phyloP scores from a whole-genome alignment of 2,329 filamentous ascomycete genomes.

The Neophaeococcomyces mojaviensis region DNA sequence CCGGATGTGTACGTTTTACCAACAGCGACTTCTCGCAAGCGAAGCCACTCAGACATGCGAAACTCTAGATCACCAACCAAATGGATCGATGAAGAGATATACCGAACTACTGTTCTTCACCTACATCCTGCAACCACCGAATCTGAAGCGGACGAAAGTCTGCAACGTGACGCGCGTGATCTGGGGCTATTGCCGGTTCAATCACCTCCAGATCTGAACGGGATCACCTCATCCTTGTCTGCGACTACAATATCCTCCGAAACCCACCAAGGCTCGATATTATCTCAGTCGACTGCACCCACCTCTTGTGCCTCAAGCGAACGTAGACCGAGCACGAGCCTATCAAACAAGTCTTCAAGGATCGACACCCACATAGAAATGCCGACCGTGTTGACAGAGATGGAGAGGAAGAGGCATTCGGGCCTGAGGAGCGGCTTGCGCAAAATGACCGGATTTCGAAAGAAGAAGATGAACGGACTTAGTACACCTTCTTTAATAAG shows the following conservation, averaged over 20 bases:
- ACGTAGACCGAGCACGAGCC: conserved; percentile 13
- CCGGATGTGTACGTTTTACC: conserved; percentile 9
- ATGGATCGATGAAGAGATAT: conserved; percentile 31
- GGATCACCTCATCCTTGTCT: conserved; percentile 26
- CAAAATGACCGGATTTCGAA: conserved; percentile 20
- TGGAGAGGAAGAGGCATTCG: conserved; percentile 17
- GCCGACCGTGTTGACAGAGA: conserved; percentile 9
- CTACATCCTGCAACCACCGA: conserved; percentile 31
- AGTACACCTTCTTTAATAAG: conserved; percentile 14
- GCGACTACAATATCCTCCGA: conserved; percentile 20
- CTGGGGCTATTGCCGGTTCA: conserved; percentile 34
- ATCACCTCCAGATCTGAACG: conserved; percentile 29
- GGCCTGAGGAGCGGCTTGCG: conserved; percentile 18
- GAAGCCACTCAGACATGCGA: conserved; percentile 10
- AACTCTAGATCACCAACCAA: conserved; percentile 11
- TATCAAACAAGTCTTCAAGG: conserved; percentile 11
- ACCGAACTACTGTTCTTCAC: conserved; percentile 31
- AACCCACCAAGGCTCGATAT: conserved; percentile 15
- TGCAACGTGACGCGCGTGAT: conserved; percentile 31
- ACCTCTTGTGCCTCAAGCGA: conserved; percentile 22
- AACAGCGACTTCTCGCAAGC: conserved; percentile 10
- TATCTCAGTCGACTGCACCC: conserved; percentile 24
- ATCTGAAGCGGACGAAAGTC: conserved; percentile 30
- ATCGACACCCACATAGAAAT: conserved; percentile 9
- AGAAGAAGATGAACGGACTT: conserved; percentile 15